Percentiles rank a stretch among this genome's conserved stretches.
These are phyloP conservation scores for Linnemannia elongata DNA, from an alignment of 192 early-diverging fungal genomes.

Conservation along the genomic window DNA sequence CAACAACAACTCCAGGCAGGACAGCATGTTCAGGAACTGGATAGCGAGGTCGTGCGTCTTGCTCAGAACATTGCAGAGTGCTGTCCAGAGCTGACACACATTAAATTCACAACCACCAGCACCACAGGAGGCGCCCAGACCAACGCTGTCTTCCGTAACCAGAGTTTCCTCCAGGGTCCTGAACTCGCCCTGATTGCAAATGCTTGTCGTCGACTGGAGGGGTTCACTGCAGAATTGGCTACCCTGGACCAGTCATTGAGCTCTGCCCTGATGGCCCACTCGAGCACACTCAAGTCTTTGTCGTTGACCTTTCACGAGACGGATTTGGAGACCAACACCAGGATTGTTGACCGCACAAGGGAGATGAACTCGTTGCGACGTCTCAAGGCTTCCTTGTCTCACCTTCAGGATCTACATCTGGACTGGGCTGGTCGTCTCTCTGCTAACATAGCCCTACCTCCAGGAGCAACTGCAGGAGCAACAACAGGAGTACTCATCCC, in stretches of 20 bases:
- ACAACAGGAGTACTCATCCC: background rate
- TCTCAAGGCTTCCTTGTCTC: conserved; percentile 19
- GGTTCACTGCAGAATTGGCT: conserved; percentile 29
- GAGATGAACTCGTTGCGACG: conserved; percentile 28
- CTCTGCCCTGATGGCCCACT: conserved; percentile 20
- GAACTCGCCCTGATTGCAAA: conserved; percentile 24
- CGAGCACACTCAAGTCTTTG: background rate
- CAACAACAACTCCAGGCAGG: conserved; percentile 3
- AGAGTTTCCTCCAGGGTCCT: conserved; percentile 21
- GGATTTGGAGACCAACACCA: background rate
- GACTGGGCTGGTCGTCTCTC: conserved; percentile 21
- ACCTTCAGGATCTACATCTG: conserved; percentile 17
- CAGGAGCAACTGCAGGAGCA: background rate
- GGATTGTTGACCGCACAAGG: conserved; percentile 6
- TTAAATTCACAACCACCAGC: conserved; percentile 30
- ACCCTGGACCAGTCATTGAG: conserved; percentile 18
- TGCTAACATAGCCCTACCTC: background rate
- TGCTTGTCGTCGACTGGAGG: conserved; percentile 18
- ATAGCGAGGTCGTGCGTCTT: conserved; percentile 18
- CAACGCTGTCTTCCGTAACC: conserved; percentile 5
- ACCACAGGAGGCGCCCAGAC: background rate
- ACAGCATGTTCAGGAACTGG: conserved; percentile 4
- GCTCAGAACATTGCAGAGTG: conserved; percentile 34
- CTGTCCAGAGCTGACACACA: conserved; percentile 26
- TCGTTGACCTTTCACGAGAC: conserved; percentile 17